Conservation (phyloP, 805 yeast genomes). For the Candida stauntonica region DNA sequence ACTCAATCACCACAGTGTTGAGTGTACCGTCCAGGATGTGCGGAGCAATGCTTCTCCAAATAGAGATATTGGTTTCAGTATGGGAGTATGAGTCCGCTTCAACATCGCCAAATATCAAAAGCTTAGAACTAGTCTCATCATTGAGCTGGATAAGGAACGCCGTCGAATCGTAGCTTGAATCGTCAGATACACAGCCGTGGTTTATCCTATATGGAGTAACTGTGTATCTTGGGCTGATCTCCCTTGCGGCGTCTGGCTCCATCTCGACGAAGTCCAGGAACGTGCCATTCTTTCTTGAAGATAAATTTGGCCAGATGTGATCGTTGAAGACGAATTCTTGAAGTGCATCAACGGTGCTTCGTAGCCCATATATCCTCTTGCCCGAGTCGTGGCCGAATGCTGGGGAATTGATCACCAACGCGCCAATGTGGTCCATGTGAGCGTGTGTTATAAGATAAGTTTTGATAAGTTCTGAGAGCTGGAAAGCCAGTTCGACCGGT, state of each 20-base stretch:
- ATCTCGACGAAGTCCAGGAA: slow-evolving; percentile 25
- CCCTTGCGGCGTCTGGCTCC: background rate
- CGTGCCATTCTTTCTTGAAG: slow-evolving; percentile 24
- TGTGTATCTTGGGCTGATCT: slow-evolving; percentile 13
- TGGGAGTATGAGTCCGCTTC: slow-evolving; percentile 58
- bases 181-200: slow-evolving; percentile 36
- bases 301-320: slow-evolving; percentile 70
- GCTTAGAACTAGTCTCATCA: slow-evolving; percentile 27
- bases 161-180: slow-evolving; percentile 37
- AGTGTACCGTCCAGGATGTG: slow-evolving; percentile 38
- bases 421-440: slow-evolving; percentile 77
- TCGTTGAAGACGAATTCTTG: slow-evolving; percentile 64
- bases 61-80: slow-evolving; percentile 31
- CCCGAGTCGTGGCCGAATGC: slow-evolving; percentile 32
- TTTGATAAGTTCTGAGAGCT: slow-evolving; percentile 34
- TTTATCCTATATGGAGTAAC: slow-evolving; percentile 35
- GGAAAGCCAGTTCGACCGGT: slow-evolving; percentile 30
- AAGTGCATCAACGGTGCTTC: slow-evolving; percentile 48
- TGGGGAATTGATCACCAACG: slow-evolving; percentile 69
- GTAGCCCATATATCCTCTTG: slow-evolving; percentile 51
- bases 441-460: slow-evolving; percentile 69
- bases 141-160: slow-evolving; percentile 57
- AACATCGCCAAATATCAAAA: slow-evolving; percentile 79
- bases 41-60: slow-evolving; percentile 58
- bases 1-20: slow-evolving; percentile 65